Conservation (phyloP, 495 filamentous ascomycete species). For the Terfezia boudieri region DNA sequence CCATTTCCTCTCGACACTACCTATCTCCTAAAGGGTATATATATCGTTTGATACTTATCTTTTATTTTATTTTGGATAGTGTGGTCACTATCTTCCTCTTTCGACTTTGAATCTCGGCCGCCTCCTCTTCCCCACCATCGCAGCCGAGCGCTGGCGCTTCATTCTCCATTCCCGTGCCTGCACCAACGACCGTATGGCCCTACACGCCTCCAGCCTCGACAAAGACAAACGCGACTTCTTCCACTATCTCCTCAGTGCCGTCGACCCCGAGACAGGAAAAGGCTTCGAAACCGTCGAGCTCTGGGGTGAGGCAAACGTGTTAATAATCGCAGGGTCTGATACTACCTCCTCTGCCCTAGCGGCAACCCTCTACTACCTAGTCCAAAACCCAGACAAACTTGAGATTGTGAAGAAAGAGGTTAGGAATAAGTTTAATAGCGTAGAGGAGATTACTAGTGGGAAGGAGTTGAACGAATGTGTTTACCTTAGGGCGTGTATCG, state of each 20-base stretch:
- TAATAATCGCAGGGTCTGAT: constrained; percentile 30
- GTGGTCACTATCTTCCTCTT: constrained; percentile 36
- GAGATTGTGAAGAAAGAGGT: constrained; percentile 29
- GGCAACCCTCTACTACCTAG: constrained; percentile 40
- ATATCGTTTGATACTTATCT: too few relatives aligned
- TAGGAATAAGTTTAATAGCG: constrained; percentile 27
- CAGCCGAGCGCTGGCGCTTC: constrained; percentile 35
- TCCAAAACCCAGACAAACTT: constrained; percentile 26
- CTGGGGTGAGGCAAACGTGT: constrained; percentile 18
- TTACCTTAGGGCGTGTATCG: constrained; percentile 39
- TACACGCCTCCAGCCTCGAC: constrained; percentile 6
- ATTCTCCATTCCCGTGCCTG: constrained; percentile 37
- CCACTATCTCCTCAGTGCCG: constrained; percentile 34
- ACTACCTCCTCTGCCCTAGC: constrained; percentile 36
- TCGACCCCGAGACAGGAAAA: constrained; percentile 31
- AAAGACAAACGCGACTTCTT: constrained; percentile 24
- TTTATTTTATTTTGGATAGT: constrained; percentile 19
- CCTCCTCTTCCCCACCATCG: constrained; percentile 35
- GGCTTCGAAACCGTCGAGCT: constrained; percentile 20
- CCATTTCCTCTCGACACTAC: not conserved
- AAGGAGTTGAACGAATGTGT: constrained; percentile 25
- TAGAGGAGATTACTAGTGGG: constrained; percentile 34
- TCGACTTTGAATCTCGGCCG: constrained; percentile 32
- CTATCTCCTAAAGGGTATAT: not conserved
- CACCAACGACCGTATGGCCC: constrained; percentile 31